These are phyloP conservation scores for Podaxis carcinomalis DNA, from an alignment of 768 basidiomycete species.

Conservation along the genomic window DNA sequence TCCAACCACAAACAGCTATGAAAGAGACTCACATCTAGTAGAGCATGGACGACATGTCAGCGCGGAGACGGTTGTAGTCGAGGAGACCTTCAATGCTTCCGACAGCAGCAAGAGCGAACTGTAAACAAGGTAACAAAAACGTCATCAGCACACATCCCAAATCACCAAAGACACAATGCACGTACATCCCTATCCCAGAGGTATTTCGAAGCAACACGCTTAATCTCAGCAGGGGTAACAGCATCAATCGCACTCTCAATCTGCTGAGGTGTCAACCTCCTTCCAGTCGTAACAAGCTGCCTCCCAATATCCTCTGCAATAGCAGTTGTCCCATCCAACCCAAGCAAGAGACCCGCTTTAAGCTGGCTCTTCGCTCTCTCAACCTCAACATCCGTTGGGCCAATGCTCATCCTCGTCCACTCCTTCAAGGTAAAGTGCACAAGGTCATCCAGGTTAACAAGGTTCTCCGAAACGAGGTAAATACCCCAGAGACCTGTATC, in stretches of 20 bases:
- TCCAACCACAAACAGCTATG: not conserved
- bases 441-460: slow-evolving; percentile 90
- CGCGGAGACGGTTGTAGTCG: slow-evolving; percentile 89
- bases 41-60: slow-evolving; percentile 77
- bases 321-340: slow-evolving; percentile 93
- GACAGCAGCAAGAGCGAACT: slow-evolving; percentile 77
- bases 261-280: slow-evolving; percentile 85
- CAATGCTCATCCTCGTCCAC: slow-evolving; percentile 93
- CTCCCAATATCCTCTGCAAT: slow-evolving; percentile 98
- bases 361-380: slow-evolving; percentile 98
- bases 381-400: slow-evolving; percentile 80
- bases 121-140: slow-evolving; percentile 30
- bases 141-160: slow-evolving; percentile 8
- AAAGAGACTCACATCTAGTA: slow-evolving; percentile 41
- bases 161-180: slow-evolving; percentile 15
- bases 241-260: slow-evolving; percentile 91
- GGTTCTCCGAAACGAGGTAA: slow-evolving; percentile 94
- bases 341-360: slow-evolving; percentile 88
- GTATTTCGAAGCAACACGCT: slow-evolving; percentile 93
- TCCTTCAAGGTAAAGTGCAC: slow-evolving; percentile 92
- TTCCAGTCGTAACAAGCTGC: slow-evolving; percentile 92
- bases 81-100: slow-evolving; percentile 89
- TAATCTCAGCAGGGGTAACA: slow-evolving; percentile 84
- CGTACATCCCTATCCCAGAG: slow-evolving; percentile 94
- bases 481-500: slow-evolving; percentile 99